Conservation (phyloP, 176 grass and related monocot species). For the Bonia amplexicaulis region DNA sequence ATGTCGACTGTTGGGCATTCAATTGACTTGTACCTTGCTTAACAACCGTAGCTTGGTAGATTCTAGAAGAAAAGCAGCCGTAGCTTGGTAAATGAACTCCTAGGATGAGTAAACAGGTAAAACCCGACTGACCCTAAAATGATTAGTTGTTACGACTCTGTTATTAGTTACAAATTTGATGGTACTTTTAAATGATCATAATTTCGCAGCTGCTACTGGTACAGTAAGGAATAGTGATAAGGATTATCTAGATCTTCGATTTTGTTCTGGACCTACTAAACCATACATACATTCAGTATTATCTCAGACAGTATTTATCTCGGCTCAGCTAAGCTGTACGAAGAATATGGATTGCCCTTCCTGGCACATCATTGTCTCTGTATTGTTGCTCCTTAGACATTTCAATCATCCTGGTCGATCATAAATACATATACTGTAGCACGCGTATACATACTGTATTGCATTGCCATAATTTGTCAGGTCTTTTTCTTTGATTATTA, state of each 20-base stretch:
- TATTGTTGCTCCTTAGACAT: neutral
- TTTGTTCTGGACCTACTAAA: neutral
- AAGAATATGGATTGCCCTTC: neutral
- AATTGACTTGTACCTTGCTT: neutral
- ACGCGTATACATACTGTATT: neutral
- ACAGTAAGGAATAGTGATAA: neutral
- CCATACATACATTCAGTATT: neutral
- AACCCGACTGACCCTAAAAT: no score
- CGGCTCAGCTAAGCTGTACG: no score
- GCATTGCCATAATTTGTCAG: neutral
- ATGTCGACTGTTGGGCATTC: no score
- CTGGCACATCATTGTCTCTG: neutral
- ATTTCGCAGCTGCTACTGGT: no score
- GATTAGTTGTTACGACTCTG: no score
- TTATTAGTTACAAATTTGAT: neutral
- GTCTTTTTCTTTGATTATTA: conserved; percentile 4
- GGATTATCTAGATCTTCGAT: neutral
- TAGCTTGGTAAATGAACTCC: no score
- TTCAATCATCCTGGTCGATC: neutral
- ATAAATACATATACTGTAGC: neutral
- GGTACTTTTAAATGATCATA: neutral
- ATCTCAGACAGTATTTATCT: neutral
- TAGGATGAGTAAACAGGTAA: no score
- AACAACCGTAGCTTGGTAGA: neutral
- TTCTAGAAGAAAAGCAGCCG: no score